Conservation (phyloP, 1,284 basidiomycete genomes). For the Takashimella tepidaria region DNA sequence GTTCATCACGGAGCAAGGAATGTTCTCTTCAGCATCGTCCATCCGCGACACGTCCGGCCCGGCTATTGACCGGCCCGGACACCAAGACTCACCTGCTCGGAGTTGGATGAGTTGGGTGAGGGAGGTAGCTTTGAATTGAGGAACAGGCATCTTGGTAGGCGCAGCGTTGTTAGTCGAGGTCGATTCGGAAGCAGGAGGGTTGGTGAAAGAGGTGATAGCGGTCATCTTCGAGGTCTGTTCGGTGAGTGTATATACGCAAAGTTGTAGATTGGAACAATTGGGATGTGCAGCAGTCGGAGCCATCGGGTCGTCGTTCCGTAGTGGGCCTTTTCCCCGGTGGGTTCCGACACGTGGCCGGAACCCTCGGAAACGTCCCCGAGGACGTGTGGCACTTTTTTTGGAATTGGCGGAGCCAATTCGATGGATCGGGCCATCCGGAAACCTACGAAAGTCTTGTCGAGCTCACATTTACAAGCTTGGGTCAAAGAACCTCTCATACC, state of each 20-base stretch:
- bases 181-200: too few species aligned
- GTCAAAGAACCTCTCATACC: too few species aligned
- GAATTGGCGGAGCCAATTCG: too few species aligned
- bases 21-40: background rate
- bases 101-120: conserved; percentile 40
- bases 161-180: background rate
- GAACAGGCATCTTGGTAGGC: conserved; percentile 27
- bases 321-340: background rate
- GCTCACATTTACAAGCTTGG: too few species aligned
- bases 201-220: background rate
- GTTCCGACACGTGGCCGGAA: background rate
- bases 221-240: too few species aligned
- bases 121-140: conserved; percentile 34
- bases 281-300: too few species aligned
- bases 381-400: background rate
- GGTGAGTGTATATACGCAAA: too few species aligned
- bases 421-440: too few species aligned
- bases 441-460: too few species aligned
- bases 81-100: conserved; percentile 32
- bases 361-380: background rate
- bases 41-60: background rate
- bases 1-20: too few species aligned
- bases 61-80: background rate
- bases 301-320: background rate
- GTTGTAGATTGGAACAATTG: too few species aligned